A percentile compares a stretch with the other conserved stretches of the same genome.
Conservation (phyloP, 2,329 filamentous ascomycete genomes). For the Penicillium sumatraense region DNA sequence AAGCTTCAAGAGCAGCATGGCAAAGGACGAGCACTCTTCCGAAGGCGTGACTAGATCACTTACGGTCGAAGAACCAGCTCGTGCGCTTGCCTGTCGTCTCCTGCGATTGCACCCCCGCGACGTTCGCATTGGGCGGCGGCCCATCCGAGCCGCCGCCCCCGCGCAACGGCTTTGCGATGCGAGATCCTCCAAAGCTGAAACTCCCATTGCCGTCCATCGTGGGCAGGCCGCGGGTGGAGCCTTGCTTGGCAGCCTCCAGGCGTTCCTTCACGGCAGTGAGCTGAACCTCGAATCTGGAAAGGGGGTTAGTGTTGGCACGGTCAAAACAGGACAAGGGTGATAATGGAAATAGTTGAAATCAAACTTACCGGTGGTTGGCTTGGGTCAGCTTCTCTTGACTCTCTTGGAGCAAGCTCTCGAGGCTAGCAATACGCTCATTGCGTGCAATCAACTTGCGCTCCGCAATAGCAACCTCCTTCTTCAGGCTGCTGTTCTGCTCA, state of each 20-base stretch:
- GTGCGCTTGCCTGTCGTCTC: constrained; percentile 68
- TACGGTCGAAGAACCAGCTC: constrained; percentile 56
- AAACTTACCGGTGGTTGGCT: constrained; percentile 89
- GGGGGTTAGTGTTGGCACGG: constrained; percentile 16
- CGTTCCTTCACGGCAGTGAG: constrained; percentile 97
- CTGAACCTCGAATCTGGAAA: constrained; percentile 87
- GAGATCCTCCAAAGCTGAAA: constrained; percentile 70
- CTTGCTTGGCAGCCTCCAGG: constrained; percentile 90
- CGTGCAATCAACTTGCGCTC: constrained; percentile 95
- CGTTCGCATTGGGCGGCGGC: constrained; percentile 35
- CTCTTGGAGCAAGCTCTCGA: constrained; percentile 91
- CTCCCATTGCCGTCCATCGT: constrained; percentile 66
- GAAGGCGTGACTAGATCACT: constrained; percentile 35
- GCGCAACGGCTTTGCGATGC: constrained; percentile 69
- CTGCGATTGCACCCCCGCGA: constrained; percentile 66
- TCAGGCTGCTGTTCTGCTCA: constrained; percentile 94
- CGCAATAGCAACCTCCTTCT: constrained; percentile 99
- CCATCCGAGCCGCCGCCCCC: constrained; percentile 50
- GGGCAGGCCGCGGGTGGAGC: constrained; percentile 82
- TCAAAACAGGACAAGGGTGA: not conserved
- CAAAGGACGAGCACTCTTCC: constrained; percentile 19
- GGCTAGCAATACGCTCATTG: constrained; percentile 93
- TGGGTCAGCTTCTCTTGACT: constrained; percentile 98
- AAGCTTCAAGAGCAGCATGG: constrained; percentile 19
- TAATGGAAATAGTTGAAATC: constrained; percentile 8